phyloP scores from a whole-genome alignment of 139 green algal genomes.

The Astrephomene gubernaculifera region DNA sequence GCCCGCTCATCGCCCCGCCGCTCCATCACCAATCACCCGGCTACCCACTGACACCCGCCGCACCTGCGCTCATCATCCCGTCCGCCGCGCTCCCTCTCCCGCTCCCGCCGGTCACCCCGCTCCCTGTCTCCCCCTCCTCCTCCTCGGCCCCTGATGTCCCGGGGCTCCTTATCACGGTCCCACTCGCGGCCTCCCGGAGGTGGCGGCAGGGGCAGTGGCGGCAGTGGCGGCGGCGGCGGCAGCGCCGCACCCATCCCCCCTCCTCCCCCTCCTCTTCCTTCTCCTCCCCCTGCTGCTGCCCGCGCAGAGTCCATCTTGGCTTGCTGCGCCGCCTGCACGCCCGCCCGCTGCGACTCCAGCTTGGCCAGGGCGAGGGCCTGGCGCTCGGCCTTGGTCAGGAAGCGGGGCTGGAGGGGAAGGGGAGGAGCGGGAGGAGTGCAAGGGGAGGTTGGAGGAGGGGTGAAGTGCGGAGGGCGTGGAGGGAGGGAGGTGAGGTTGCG shows the following conservation, averaged over 20 bases:
- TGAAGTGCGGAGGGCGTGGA: neutral
- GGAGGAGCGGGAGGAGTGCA: neutral
- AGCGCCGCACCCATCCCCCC: neutral
- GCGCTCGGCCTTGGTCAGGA: conserved; percentile 91
- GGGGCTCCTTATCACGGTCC: conserved; percentile 33
- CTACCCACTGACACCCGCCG: neutral
- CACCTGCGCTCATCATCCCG: neutral
- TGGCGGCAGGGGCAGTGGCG: conserved; percentile 11
- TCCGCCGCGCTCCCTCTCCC: conserved; percentile 5
- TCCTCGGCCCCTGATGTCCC: too few relatives aligned
- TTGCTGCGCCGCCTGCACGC: conserved; percentile 49
- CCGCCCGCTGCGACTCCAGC: conserved; percentile 64
- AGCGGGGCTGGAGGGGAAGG: conserved; percentile 76
- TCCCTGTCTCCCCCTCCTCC: too few relatives aligned
- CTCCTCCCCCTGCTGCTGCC: neutral
- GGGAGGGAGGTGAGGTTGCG: neutral
- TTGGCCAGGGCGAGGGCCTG: conserved; percentile 83
- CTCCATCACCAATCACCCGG: neutral
- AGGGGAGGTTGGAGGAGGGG: neutral
- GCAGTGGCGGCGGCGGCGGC: conserved; percentile 4
- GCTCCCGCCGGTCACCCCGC: conserved; percentile 25
- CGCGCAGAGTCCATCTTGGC: conserved; percentile 25
- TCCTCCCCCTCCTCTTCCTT: too few relatives aligned
- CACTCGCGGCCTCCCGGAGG: conserved; percentile 7
- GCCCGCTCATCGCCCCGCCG: too few relatives aligned